Percentiles rank a stretch among this genome's conserved stretches.
Conservation (phyloP, 495 filamentous ascomycete genomes). For the Niebla homalea region DNA sequence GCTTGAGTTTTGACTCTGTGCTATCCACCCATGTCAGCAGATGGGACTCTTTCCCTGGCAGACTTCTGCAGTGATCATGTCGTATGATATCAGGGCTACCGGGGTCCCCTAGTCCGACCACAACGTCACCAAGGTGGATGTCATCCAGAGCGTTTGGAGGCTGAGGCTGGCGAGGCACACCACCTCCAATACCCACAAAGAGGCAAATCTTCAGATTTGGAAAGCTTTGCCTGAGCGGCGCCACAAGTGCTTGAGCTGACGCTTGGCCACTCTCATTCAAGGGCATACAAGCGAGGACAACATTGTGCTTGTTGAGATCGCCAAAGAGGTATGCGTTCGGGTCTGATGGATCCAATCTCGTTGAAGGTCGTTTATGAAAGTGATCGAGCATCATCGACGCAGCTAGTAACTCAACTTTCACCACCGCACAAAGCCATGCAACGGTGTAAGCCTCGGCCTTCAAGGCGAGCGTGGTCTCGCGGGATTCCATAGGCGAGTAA, state of each 20-base stretch:
- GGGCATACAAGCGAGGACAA: constrained; percentile 26
- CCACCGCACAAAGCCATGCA: constrained; percentile 20
- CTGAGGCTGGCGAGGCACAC: no score
- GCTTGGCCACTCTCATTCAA: constrained; percentile 19
- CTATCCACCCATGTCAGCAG: no score
- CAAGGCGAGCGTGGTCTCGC: no score
- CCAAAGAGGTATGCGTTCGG: constrained; percentile 23
- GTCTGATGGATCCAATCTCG: constrained; percentile 13
- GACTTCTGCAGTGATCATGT: no score
- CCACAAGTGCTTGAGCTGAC: constrained; percentile 21
- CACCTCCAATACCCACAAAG: constrained; percentile 34
- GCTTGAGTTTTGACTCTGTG: no score
- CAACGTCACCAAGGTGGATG: no score
- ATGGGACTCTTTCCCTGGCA: no score
- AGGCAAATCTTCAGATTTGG: constrained; percentile 24
- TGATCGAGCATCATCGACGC: constrained; percentile 18
- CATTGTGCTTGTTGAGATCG: constrained; percentile 21
- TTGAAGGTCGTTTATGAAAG: constrained; percentile 1
- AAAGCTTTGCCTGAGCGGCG: constrained; percentile 24
- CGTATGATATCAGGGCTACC: no score
- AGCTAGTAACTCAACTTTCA: constrained; percentile 13
- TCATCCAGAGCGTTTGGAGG: no score
- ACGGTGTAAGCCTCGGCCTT: no score
- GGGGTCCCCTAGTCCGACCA: no score
- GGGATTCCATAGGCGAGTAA: no score